phyloP scores from a whole-genome alignment of 257 asterid species.

The Rubia yunnanensis region DNA sequence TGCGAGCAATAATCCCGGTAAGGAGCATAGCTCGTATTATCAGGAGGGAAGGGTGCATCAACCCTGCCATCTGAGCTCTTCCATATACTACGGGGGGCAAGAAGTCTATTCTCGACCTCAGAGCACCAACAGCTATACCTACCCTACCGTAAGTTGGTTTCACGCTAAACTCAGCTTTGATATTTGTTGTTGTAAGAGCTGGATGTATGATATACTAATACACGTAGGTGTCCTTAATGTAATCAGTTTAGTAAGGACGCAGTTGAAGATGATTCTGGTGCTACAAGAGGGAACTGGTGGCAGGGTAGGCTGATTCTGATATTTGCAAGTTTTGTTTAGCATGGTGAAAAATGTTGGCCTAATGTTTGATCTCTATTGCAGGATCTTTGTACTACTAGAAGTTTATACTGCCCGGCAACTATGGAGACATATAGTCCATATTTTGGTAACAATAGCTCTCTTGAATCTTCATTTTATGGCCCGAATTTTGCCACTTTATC shows the following conservation, averaged over 20 bases:
- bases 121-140: conserved; percentile 33
- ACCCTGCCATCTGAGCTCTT: conserved; percentile 72
- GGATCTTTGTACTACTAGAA: conserved; percentile 67
- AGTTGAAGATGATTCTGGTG: conserved; percentile 60
- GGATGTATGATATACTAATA: background rate
- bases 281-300: conserved; percentile 94
- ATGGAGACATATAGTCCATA: conserved; percentile 19
- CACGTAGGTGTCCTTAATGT: background rate
- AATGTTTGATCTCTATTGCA: conserved; percentile 16
- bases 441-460: conserved; percentile 21
- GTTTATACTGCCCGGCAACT: conserved; percentile 18
- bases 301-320: conserved; percentile 38
- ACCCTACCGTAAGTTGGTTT: conserved; percentile 41
- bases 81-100: conserved; percentile 86
- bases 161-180: background rate
- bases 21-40: conserved; percentile 31
- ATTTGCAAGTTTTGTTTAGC: background rate
- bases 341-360: background rate
- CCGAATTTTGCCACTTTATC: too few species aligned
- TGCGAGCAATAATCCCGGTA: conserved; percentile 20
- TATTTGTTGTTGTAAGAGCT: background rate
- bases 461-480: background rate
- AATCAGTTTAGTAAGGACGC: conserved; percentile 46
- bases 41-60: conserved; percentile 37
- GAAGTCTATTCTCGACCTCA: conserved; percentile 61